Conservation (phyloP, 441 rosid species). For the Theobroma grandiflorum region DNA sequence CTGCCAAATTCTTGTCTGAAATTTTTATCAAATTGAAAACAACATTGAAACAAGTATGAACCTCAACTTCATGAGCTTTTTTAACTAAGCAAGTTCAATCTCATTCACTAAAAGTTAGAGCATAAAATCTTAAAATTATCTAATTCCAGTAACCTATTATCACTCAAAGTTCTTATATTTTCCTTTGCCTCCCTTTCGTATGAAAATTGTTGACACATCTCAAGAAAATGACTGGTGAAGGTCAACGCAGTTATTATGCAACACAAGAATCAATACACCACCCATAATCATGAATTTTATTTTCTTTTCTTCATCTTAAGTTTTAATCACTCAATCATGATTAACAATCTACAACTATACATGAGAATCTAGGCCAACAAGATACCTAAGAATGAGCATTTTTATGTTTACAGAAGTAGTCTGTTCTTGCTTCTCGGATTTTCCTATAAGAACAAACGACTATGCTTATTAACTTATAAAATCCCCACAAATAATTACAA, state of each 20-base stretch:
- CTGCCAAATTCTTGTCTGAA: not conserved
- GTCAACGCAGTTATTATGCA: not conserved
- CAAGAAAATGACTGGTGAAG: not conserved
- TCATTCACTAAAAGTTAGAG: not conserved
- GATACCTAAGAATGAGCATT: not conserved
- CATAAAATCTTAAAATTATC: not conserved
- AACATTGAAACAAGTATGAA: not conserved
- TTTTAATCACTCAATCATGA: not conserved
- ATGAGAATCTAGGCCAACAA: not conserved
- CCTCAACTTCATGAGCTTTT: not conserved
- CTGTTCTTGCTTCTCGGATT: not conserved
- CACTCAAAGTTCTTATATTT: not conserved
- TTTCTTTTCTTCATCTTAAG: constrained; percentile 14
- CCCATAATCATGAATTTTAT: constrained; percentile 5
- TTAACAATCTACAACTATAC: not conserved
- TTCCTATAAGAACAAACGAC: not conserved
- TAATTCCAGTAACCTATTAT: not conserved
- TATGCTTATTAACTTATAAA: not conserved
- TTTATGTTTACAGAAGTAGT: not conserved
- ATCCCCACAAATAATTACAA: constrained; percentile 7
- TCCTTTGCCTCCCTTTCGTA: not conserved
- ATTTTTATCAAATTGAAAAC: not conserved
- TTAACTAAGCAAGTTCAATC: constrained; percentile 2
- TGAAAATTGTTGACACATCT: not conserved
- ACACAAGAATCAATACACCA: not conserved